Percentiles rank a stretch among this genome's conserved stretches.
Evolutionary conservation across 1,284 basidiomycete genomes (phyloP).

Genomic region (Coniferiporia weirii): DNA sequence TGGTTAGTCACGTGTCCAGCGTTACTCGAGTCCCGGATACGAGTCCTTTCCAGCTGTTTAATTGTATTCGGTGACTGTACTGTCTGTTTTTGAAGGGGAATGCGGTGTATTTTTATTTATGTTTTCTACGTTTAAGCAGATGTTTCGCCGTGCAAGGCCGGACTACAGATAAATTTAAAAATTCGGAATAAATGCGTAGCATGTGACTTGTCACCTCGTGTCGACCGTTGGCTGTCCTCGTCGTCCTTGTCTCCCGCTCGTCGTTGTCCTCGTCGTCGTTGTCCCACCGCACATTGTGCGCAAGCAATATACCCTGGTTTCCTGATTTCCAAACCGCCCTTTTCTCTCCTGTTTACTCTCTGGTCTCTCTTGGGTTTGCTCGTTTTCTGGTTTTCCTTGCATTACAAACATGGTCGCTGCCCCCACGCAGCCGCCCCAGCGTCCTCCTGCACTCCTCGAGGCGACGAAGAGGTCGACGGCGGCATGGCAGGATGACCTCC

Average conservation of each 20-base stretch:
- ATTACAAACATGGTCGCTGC: conserved; percentile 10
- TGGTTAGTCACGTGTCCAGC: not conserved
- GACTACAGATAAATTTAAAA: too few relatives aligned
- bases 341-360: conserved; percentile 1
- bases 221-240: not conserved
- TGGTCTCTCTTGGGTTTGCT: conserved; percentile 1
- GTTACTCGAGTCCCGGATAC: not conserved
- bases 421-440: conserved; percentile 20
- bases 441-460: conserved; percentile 55
- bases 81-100: too few relatives aligned
- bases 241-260: not conserved
- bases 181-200: not conserved
- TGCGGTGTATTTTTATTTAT: too few relatives aligned
- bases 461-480: conserved; percentile 58
- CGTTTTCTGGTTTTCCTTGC: not conserved
- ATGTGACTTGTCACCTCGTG: not conserved
- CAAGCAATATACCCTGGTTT: conserved; percentile 10
- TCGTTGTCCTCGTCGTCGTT: not conserved
- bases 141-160: too few relatives aligned
- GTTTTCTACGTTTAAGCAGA: too few relatives aligned
- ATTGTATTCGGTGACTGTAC: too few relatives aligned
- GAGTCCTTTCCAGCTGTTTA: too few relatives aligned
- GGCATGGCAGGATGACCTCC: conserved; percentile 75
- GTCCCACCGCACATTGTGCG: not conserved
- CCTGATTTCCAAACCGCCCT: not conserved